Evolutionary conservation across 2,329 filamentous ascomycete species (phyloP).

Genomic region (Sporothrix sp.): DNA sequence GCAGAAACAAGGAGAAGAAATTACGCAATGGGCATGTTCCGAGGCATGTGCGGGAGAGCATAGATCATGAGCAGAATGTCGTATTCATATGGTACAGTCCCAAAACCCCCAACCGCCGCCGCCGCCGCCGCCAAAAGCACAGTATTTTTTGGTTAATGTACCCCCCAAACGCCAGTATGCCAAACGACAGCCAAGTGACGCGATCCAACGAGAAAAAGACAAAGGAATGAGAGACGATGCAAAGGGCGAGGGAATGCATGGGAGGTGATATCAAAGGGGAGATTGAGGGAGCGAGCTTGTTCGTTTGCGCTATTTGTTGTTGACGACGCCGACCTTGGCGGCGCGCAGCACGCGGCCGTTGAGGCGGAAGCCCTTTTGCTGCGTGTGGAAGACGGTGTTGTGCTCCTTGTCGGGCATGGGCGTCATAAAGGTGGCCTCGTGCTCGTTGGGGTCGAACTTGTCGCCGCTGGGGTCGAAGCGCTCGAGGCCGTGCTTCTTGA

Average conservation of each 20-base stretch:
- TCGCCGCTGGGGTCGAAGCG: conserved; percentile 73
- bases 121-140: neutral
- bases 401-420: conserved; percentile 82
- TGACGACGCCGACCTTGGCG: conserved; percentile 92
- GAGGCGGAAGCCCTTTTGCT: conserved; percentile 91
- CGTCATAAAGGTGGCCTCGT: conserved; percentile 94
- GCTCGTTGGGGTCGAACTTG: conserved; percentile 92
- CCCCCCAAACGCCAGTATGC: conserved; percentile 15
- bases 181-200: neutral
- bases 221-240: neutral
- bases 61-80: conserved; percentile 19
- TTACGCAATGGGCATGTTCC: too few species aligned
- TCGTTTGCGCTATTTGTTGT: conserved; percentile 54
- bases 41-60: too few species aligned
- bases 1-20: neutral
- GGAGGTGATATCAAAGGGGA: neutral
- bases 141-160: neutral
- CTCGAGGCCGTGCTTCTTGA: conserved; percentile 91
- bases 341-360: conserved; percentile 85
- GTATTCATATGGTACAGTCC: conserved; percentile 14
- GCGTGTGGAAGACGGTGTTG: conserved; percentile 79
- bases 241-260: neutral
- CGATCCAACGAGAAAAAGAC: neutral
- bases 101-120: neutral
- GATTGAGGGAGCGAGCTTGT: too few species aligned